Base-by-base conservation (phyloP, 768 basidiomycete genomes). In the Termitomyces bulborhizus region DNA sequence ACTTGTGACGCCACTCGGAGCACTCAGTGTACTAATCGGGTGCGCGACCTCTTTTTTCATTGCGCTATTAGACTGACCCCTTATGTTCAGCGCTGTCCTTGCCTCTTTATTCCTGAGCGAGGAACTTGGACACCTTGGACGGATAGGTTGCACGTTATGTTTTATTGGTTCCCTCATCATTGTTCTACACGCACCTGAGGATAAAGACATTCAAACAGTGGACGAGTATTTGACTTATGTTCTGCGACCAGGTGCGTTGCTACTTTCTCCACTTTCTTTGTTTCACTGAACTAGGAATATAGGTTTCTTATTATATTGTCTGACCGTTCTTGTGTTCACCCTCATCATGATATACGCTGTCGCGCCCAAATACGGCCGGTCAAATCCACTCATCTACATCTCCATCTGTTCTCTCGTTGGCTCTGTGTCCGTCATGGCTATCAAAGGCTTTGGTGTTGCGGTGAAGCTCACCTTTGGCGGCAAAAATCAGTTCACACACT, bases 371-470 rank as follows among this genome's bases (percentile, higher is more conserved):
- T 82, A 97, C 63, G 97, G 97, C 32, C 88, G 87, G 44, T 81
- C 84, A 54, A 94, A 88, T 59, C 97, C 97, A 2, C 62, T 93
- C 57, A 88, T 97, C 31, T 98, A 97, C 73, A 82, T 98, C 59
- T 94, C 94, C 27, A 96, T 99, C 65, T 98, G 97, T 71, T 98
- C 95, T 11, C 69, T 98, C 55, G 93, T 93, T 43, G 97, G 97
- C 11, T 94, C 92, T 31, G 84, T 99, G 43, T 93, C 93, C n/a
- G 85, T 98, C 72, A 98, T 99, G 97, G 89, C 93, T 41, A 90
- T 98, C 78, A 99, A 99, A 75, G 96, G 94, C 46, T 93, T 99
- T 64, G 97, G 97, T 44, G 86, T 98, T 46, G 96, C 97, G 2
- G 81, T 99, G 64, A 98, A 98, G 70, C 81, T 99, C 55, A 98